Base-by-base conservation (phyloP, 2,329 filamentous ascomycete species). In the Mycocentrospora acerina region DNA sequence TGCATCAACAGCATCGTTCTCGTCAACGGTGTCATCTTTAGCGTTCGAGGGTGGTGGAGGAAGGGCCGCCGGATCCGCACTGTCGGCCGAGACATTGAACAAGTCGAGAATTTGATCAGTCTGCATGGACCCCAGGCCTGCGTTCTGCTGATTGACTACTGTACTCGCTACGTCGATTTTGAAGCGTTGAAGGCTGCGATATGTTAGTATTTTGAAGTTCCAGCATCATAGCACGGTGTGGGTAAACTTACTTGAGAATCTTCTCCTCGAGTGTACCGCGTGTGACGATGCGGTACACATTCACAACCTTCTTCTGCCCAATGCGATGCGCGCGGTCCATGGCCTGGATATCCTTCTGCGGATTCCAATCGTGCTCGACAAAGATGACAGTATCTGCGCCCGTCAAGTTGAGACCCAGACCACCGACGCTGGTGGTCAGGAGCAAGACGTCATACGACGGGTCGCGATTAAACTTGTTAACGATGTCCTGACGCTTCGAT, bases 341-440 rank as follows among this genome's bases (percentile, higher is more conserved):
- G 53, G 93, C 93, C 64, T 98, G 93, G 53, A 98, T 81, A 69
- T 98, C 93, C 69, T 95, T 95, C 66, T 98, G 93, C 22, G 93
- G 93, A 65, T 98, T 98, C 93, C 93, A 98, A 69, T 98, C 93
- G 69, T 98, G 94, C 70, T 98, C 93, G 19, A 98, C 94, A 60
- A 98, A 98, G 56, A 98, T 98, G 67, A 98, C 93, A 0, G 93
- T 98, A 69, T 98, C 93, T 3, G 93, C 93, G 53, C 93, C 93
- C 0, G 93, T 98, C 50, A 98, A 73, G 67, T 98, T 98, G 40
- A 98, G 79, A 18, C 93, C 93, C 2, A 98, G 76, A 48, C 93
- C 93, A 66, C 93, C 93, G 30, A 98, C 93, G 57, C 86, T 94
- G 1, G 93, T 98, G 0, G 94, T 98, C 47, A 98, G 75, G 6